Base-by-base conservation (phyloP, 371 early-diverging fungal genomes). In the Mortierella sp. region DNA sequence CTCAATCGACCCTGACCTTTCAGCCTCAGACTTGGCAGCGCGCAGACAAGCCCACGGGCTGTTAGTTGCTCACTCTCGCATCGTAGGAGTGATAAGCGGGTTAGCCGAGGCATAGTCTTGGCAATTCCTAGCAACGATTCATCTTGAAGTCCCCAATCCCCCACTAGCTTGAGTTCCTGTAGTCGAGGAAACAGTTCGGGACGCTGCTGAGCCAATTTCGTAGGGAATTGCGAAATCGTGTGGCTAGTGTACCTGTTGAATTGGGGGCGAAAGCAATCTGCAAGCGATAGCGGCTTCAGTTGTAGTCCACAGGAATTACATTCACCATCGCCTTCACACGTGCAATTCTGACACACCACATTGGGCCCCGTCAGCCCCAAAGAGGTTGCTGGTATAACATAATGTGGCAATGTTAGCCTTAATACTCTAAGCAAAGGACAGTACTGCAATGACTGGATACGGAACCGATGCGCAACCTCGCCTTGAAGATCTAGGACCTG, bases 81-180 rank as follows among this genome's bases (percentile, higher is more conserved):
- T 6, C 66, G 66, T 19, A 70, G 57, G 22, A 76, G 23, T 28
- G 66, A 61, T 31, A 76, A 60, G 0, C 66, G 66, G 9, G 47
- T 57, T 28, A 76, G 64, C 5, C 53, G 45, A 13, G 65, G 62
- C 67, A 76, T 62, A 51, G 13, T 37, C 45, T 61, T 17, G n/a
- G 58, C 62, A 37, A 76, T 70, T 26, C 53, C 43, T 34, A 62
- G 26, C n/a, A 76, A 37, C 6, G 66, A 70, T 26, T 35, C 40
- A 54, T 76, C 64, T 7, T 29, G 22, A 34, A 76, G 76, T 29
- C 66, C 62, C 76, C 76, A 76, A 22, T 76, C 65, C 12, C 76
- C 76, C 2, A 42, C 63, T 28, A 76, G 40, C n/a, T 59, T 64
- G 15, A 76, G 70, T 17, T 76, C 76, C 23, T 66, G 42, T 28